Percentiles rank a stretch among this genome's conserved stretches.
Conservation (phyloP, 176 grass and related monocot genomes). For the Musa itinerans region DNA sequence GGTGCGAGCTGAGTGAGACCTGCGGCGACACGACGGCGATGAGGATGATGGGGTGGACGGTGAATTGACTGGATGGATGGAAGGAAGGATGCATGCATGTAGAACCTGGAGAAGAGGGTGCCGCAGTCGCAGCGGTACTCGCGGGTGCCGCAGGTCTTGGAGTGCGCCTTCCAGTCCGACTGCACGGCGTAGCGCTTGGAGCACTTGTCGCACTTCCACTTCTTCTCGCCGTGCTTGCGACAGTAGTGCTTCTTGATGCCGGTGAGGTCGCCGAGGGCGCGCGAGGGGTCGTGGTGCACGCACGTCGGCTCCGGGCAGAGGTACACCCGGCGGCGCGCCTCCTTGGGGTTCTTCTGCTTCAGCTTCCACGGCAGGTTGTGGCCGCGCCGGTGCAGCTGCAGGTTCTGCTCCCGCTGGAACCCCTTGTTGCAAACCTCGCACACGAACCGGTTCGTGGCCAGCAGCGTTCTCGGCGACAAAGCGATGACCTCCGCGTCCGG, state of each 20-base stretch:
- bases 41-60: neutral
- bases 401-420: conserved; percentile 97
- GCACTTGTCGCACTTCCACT: conserved; percentile 99
- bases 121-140: conserved; percentile 99
- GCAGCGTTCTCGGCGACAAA: conserved; percentile 66
- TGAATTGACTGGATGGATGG: neutral
- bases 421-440: conserved; percentile 98
- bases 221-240: conserved; percentile 99
- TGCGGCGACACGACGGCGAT: neutral
- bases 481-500: conserved; percentile 93
- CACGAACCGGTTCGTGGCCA: conserved; percentile 91
- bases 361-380: conserved; percentile 99
- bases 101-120: conserved; percentile 91
- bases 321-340: conserved; percentile 63
- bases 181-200: conserved; percentile 95
- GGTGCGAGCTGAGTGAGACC: neutral
- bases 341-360: conserved; percentile 95
- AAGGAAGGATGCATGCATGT: neutral
- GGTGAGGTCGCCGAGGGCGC: conserved; percentile 86
- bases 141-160: conserved; percentile 94
- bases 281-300: conserved; percentile 87
- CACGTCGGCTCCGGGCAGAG: conserved; percentile 96
- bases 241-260: conserved; percentile 99
- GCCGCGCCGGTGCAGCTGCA: conserved; percentile 91
- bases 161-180: conserved; percentile 99